Conservation (phyloP, 768 basidiomycete genomes). For the Boletellus sp. region DNA sequence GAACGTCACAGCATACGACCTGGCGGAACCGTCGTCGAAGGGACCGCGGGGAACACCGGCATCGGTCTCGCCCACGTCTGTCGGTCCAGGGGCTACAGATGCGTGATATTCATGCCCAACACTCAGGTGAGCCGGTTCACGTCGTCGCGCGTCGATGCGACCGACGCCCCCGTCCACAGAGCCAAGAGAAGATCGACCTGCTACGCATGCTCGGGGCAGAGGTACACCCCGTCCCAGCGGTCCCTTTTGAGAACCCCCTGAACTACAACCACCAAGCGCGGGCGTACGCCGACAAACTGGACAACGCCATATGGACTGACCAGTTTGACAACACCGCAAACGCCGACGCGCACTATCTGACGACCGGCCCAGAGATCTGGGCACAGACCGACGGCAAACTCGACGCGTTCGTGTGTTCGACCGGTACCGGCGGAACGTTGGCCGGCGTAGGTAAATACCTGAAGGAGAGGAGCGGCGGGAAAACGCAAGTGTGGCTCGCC, state of each 20-base stretch:
- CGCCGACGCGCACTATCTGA: constrained; percentile 77
- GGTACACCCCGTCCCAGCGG: constrained; percentile 93
- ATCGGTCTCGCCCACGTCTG: constrained; percentile 96
- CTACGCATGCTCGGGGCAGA: constrained; percentile 97
- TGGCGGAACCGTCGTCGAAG: constrained; percentile 97
- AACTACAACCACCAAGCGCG: constrained; percentile 99
- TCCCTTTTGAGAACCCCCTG: constrained; percentile 88
- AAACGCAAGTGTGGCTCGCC: constrained; percentile 88
- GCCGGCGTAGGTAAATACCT: constrained; percentile 84
- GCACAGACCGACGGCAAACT: constrained; percentile 74
- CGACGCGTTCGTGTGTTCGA: constrained; percentile 91
- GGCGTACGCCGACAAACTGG: constrained; percentile 68
- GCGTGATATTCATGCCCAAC: constrained; percentile 99
- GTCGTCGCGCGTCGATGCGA: neutral
- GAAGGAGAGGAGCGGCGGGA: constrained; percentile 75
- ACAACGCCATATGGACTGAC: constrained; percentile 93
- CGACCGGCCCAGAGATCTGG: constrained; percentile 98
- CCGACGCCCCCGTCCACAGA: constrained; percentile 42
- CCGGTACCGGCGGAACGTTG: constrained; percentile 94
- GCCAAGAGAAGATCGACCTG: constrained; percentile 98
- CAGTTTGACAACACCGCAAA: constrained; percentile 98
- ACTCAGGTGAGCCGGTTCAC: constrained; percentile 61
- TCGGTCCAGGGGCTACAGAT: constrained; percentile 87
- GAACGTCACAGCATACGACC: constrained; percentile 60
- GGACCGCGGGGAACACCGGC: constrained; percentile 97